Evolutionary conservation across 2,329 filamentous ascomycete genomes (phyloP).

Genomic region (Penicillium sp.): DNA sequence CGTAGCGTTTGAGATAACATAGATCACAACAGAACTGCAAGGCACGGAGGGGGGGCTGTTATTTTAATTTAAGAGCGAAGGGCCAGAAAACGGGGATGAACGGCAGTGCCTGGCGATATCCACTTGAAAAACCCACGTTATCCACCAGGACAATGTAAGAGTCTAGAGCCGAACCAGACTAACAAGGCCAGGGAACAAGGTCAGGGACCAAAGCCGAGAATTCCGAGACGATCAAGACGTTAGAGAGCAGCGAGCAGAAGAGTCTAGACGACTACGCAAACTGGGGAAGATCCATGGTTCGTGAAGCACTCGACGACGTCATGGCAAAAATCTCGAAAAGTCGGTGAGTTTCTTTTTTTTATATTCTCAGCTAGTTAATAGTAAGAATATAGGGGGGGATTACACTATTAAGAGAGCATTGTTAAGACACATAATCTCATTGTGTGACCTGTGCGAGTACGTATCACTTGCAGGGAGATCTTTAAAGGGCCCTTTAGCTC

Average conservation of each 20-base stretch:
- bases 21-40: slow-evolving; percentile 10
- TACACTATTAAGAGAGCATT: too few relatives aligned
- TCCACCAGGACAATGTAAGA: not conserved
- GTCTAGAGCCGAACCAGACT: not conserved
- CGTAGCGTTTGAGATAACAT: not conserved
- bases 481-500: too few relatives aligned
- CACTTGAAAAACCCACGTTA: not conserved
- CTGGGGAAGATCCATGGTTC: not conserved
- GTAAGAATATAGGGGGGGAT: too few relatives aligned
- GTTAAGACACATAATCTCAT: too few relatives aligned
- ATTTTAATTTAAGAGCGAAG: not conserved
- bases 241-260: not conserved
- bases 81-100: not conserved
- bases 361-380: too few relatives aligned
- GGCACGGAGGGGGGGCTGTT: slow-evolving; percentile 3
- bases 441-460: too few relatives aligned
- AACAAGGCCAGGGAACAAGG: not conserved
- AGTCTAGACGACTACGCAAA: not conserved
- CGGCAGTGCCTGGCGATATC: slow-evolving; percentile 4
- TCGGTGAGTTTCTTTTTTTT: not conserved
- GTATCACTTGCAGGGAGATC: too few relatives aligned
- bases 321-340: slow-evolving; percentile 3
- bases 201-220: not conserved
- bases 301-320: slow-evolving; percentile 1
- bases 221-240: not conserved